phyloP scores from a whole-genome alignment of 2,329 filamentous ascomycete genomes.

The Calonectria montana region DNA sequence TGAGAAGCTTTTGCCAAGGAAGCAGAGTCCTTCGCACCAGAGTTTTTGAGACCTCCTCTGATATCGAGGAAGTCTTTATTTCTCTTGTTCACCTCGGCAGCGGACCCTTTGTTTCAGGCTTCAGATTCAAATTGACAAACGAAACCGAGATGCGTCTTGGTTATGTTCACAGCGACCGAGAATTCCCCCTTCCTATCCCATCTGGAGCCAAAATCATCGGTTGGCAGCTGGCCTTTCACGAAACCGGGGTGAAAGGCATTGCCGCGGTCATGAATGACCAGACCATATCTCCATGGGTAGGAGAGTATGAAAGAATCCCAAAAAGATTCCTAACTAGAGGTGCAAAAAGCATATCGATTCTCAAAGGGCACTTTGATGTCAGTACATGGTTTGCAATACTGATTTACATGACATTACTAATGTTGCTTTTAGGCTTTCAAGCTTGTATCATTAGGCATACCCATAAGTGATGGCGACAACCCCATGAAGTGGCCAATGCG shows the following conservation, averaged over 20 bases:
- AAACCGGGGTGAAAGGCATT: slow-evolving; percentile 11
- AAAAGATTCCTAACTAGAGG: slow-evolving; percentile 8
- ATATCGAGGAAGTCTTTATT: slow-evolving; percentile 11
- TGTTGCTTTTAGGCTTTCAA: neutral
- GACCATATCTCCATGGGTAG: slow-evolving; percentile 15
- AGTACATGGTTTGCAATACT: neutral
- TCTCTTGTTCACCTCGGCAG: slow-evolving; percentile 13
- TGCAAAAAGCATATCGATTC: neutral
- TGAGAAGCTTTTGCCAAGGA: neutral
- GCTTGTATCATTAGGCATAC: neutral
- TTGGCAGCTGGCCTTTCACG: slow-evolving; percentile 19
- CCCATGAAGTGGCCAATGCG: neutral
- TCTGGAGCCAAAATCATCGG: slow-evolving; percentile 1
- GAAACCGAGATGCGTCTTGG: neutral
- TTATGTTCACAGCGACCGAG: slow-evolving; percentile 19
- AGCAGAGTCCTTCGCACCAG: slow-evolving; percentile 4
- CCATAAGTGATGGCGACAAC: neutral
- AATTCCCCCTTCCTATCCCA: slow-evolving; percentile 1
- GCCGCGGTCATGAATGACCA: slow-evolving; percentile 2
- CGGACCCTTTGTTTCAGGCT: slow-evolving; percentile 13
- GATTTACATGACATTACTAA: neutral
- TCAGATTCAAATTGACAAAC: slow-evolving; percentile 2
- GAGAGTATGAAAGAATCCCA: neutral
- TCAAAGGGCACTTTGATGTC: slow-evolving; percentile 25
- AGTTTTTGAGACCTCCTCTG: neutral